These are phyloP conservation scores for Lentinula raphanica DNA, from an alignment of 768 basidiomycete genomes.

Conservation along the genomic window DNA sequence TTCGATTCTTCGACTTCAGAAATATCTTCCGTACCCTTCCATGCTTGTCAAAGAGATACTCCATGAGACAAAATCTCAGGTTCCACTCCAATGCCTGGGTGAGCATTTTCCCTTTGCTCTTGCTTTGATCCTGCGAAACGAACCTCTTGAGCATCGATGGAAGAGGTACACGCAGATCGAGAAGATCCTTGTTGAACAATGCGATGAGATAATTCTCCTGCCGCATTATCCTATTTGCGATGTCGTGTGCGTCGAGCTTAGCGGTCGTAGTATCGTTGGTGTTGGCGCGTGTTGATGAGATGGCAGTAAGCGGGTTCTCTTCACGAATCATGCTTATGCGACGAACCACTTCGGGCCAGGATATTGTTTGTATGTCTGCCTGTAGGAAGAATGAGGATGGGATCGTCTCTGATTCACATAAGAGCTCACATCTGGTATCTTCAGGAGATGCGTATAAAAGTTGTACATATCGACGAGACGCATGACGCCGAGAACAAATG, in stretches of 20 bases:
- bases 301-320: conserved; percentile 87
- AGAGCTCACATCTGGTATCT: conserved; percentile 80
- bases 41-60: conserved; percentile 87
- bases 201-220: conserved; percentile 99
- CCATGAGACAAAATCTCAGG: conserved; percentile 90
- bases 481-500: conserved; percentile 69
- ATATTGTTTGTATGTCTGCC: conserved; percentile 96
- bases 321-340: conserved; percentile 87
- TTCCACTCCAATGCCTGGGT: conserved; percentile 98
- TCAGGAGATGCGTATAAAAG: conserved; percentile 92
- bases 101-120: conserved; percentile 61
- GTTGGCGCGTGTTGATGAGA: conserved; percentile 56
- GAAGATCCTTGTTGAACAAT: conserved; percentile 92
- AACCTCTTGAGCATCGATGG: conserved; percentile 54
- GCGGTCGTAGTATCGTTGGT: conserved; percentile 64
- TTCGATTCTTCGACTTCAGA: conserved; percentile 76
- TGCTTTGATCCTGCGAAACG: conserved; percentile 44
- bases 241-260: conserved; percentile 94
- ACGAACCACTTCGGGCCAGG: conserved; percentile 92
- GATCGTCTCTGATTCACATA: conserved; percentile 8
- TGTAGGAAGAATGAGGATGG: conserved; percentile 23
- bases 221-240: conserved; percentile 95
- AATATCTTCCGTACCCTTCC: conserved; percentile 91
- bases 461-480: conserved; percentile 91
- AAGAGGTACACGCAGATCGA: conserved; percentile 82